Base-by-base conservation (phyloP, 2,329 filamentous ascomycete genomes). In the Pseudocercospora pini-densiflorae region DNA sequence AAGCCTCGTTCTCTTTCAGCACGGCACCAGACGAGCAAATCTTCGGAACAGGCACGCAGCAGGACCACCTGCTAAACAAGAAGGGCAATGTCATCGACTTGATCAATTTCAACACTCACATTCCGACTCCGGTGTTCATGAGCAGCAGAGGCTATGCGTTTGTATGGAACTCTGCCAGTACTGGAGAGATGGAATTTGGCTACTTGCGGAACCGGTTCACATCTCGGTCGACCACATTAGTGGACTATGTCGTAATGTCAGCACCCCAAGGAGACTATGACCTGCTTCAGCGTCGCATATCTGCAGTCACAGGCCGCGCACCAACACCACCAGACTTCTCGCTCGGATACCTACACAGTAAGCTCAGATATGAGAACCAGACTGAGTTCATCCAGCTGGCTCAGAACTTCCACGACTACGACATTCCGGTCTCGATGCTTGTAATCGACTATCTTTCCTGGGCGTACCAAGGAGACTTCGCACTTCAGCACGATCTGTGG, bases 1-100 rank as follows among this genome's bases (percentile, higher is more conserved):
- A 68, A 0, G 76, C 78, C 8, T 74, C 77, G 5, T 80, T 78
- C 65, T 78, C 78, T 1, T 80, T 78, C 67, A 76, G 74, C n/a
- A 76, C 77, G 0, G 73, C 74, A 0, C 72, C 75, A 9, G 72
- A 77, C 45, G 75, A 77, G 68, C 74, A 76, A 43, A 76, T 77
- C 33, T 77, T 73, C 57, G 75, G 75, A 9, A 77, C 74, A 14
- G 63, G 19, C 7, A 73, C 73, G 10, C 73, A 76, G 55, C 73
- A 77, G 45, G 74, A 77, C 33, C 73, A 74, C 43, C 31, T 75
- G 40, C 47, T 77, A n/a, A 76, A 77, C 68, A 76, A 76, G 65
- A 77, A 77, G 59, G 75, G 75, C 14, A 70, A 71, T 3, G 69
- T 71, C 16, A 73, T 77, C 43, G 75, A 77, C 45, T 36, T 77